Evolutionary conservation across 495 filamentous ascomycete species (phyloP), one percentile per base, ranked within the genome.

Genomic region (Delitschia confertaspora): DNA sequence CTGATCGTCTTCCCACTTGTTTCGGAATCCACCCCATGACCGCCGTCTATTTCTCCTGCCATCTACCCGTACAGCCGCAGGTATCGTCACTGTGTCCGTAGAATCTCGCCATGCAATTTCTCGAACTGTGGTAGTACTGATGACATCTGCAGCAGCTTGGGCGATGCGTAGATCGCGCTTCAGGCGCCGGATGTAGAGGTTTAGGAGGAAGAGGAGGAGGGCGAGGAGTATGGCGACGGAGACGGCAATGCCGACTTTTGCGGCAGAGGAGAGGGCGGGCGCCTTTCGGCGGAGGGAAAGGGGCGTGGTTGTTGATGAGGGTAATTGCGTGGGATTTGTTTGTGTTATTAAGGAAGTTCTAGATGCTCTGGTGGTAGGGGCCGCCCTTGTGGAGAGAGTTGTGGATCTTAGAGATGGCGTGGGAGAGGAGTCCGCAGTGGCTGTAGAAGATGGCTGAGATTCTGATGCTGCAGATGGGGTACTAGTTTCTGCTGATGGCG

Each of bases 131-230:
- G n/a, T n/a, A n/a, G n/a, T n/a, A n/a, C n/a, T n/a, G 2, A 39
- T 32, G 13, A 40, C 18, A 3, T 30, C 35, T 24, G 42, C 48
- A 1, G 48, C 42, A 8, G 26, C 48, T 46, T 51, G 33, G 6
- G 48, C 48, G 23, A 36, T n/a, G 3, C 16, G 11, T 2, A 51
- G 37, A 6, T 51, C 48, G 22, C 29, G 29, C 29, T 51, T 51
- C 22, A 51, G 24, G 17, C 48, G 48, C 6, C 48, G 41, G 37
- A 51, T 51, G 36, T 51, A 51, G 7, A 51, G 31, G 21, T n/a
- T 14, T 1, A 45, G 35, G 26, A 21, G 6, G 9, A 46, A 7
- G 41, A 51, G 36, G 35, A 46, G 9, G 10, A 33, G 5, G 19
- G 29, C 22, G 13, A 33, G 14, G 31, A 51, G 20, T 4, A 46